Percentiles rank a stretch among this genome's conserved stretches.
These are phyloP conservation scores for Komagataella kurtzmanii DNA, from an alignment of 805 yeast genomes.

Conservation along the genomic window DNA sequence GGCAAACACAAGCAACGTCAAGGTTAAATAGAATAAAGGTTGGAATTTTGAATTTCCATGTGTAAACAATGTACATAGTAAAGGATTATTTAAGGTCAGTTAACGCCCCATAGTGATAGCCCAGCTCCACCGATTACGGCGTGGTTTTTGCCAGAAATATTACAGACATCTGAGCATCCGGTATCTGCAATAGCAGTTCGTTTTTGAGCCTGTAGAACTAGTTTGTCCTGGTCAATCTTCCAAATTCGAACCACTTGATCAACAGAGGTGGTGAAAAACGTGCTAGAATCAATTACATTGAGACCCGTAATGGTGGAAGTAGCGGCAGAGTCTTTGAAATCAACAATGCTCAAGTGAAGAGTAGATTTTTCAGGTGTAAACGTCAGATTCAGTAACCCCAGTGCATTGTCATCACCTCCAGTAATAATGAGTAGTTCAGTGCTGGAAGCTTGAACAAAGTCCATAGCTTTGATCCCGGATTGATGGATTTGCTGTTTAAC, in stretches of 20 bases:
- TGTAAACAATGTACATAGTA: background rate
- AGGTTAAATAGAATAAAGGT: conserved; percentile 27
- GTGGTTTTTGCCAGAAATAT: conserved; percentile 14
- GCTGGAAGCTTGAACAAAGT: conserved; percentile 7
- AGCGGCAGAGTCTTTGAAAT: conserved; percentile 48
- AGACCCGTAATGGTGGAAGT: conserved; percentile 78
- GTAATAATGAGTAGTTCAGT: conserved; percentile 30
- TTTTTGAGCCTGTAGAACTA: conserved; percentile 21
- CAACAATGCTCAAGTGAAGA: conserved; percentile 13
- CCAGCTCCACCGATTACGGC: conserved; percentile 75
- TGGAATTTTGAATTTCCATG: background rate
- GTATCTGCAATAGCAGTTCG: conserved; percentile 89
- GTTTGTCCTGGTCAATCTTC: conserved; percentile 21
- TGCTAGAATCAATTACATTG: conserved; percentile 15
- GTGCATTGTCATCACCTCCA: conserved; percentile 91
- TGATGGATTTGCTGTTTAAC: conserved; percentile 56
- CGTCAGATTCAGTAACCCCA: conserved; percentile 27
- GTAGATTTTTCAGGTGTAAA: conserved; percentile 11
- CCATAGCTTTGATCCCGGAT: conserved; percentile 67
- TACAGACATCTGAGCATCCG: conserved; percentile 44
- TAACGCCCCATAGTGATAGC: conserved; percentile 34
- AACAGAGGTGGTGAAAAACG: conserved; percentile 54
- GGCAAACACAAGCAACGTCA: conserved; percentile 94
- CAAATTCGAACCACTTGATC: conserved; percentile 72
- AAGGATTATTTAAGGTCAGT: background rate